Evolutionary conservation across 345 rosid genomes (phyloP).

Genomic region (Eucalyptus brandiana): DNA sequence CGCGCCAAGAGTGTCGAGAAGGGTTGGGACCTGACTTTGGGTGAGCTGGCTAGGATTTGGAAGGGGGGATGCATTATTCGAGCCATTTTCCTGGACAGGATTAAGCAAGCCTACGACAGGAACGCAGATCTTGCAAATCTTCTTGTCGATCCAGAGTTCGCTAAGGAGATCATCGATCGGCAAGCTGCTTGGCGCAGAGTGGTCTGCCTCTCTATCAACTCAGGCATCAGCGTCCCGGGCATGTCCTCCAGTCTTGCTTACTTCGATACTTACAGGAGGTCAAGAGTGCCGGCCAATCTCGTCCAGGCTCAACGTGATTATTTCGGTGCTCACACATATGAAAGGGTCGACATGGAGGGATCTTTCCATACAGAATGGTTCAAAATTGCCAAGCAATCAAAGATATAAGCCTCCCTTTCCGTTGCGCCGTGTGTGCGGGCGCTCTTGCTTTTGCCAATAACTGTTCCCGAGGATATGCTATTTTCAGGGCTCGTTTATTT

Average conservation of each 20-base stretch:
- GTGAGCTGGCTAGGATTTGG: constrained; percentile 98
- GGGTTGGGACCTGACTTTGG: constrained; percentile 81
- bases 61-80: constrained; percentile 97
- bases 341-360: constrained; percentile 82
- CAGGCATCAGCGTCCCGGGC: constrained; percentile 88
- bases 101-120: constrained; percentile 94
- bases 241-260: constrained; percentile 97
- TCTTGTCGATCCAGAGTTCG: constrained; percentile 92
- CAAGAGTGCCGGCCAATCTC: constrained; percentile 77
- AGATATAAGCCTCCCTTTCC: constrained; percentile 7
- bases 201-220: constrained; percentile 74
- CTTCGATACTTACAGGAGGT: constrained; percentile 83
- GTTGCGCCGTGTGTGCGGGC: background rate
- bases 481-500: background rate
- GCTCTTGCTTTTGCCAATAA: background rate
- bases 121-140: constrained; percentile 80
- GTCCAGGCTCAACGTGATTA: constrained; percentile 97
- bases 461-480: background rate
- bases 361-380: constrained; percentile 98
- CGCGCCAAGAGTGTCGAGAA: constrained; percentile 85
- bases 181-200: constrained; percentile 97
- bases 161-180: constrained; percentile 81
- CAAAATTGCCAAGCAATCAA: constrained; percentile 70
- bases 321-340: constrained; percentile 98
- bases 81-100: constrained; percentile 86